phyloP scores from a whole-genome alignment of 2,329 filamentous ascomycete genomes.

The Gaeumannomyces tritici region DNA sequence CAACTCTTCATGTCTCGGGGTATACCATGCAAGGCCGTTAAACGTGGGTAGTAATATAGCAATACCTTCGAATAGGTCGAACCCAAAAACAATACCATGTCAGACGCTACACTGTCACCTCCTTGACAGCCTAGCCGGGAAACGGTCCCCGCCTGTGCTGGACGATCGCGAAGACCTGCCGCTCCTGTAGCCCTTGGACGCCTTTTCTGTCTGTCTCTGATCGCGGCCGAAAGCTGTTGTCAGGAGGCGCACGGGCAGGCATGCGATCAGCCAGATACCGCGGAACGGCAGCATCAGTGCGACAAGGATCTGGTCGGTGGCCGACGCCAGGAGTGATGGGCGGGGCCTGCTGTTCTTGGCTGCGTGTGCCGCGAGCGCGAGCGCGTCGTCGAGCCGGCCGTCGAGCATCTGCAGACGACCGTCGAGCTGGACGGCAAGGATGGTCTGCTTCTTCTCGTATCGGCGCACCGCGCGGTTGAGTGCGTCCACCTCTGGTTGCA shows the following conservation, averaged over 20 bases:
- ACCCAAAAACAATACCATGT: not conserved
- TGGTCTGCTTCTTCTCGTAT: slow-evolving; percentile 80
- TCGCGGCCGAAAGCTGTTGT: not conserved
- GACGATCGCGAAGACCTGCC: slow-evolving; percentile 3
- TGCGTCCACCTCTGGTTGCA: slow-evolving; percentile 79
- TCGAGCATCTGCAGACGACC: slow-evolving; percentile 65
- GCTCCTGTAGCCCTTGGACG: not conserved
- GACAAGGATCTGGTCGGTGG: slow-evolving; percentile 24
- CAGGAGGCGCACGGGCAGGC: not conserved
- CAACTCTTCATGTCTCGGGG: not conserved
- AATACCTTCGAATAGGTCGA: not conserved
- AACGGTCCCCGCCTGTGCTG: not conserved
- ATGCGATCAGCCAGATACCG: not conserved
- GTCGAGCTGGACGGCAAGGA: slow-evolving; percentile 68
- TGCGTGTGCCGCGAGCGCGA: slow-evolving; percentile 71
- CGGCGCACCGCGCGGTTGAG: slow-evolving; percentile 80
- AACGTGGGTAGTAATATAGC: not conserved
- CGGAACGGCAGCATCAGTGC: slow-evolving; percentile 15
- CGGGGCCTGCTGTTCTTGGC: slow-evolving; percentile 36
- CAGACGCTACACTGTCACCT: too few relatives aligned
- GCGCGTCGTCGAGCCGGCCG: slow-evolving; percentile 61
- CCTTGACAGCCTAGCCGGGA: not conserved
- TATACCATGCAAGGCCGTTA: not conserved
- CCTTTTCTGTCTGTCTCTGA: not conserved
- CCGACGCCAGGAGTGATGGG: slow-evolving; percentile 23